These are phyloP conservation scores for Phoenix dactylifera DNA, from an alignment of 176 grass and related monocot species.

Conservation along the genomic window DNA sequence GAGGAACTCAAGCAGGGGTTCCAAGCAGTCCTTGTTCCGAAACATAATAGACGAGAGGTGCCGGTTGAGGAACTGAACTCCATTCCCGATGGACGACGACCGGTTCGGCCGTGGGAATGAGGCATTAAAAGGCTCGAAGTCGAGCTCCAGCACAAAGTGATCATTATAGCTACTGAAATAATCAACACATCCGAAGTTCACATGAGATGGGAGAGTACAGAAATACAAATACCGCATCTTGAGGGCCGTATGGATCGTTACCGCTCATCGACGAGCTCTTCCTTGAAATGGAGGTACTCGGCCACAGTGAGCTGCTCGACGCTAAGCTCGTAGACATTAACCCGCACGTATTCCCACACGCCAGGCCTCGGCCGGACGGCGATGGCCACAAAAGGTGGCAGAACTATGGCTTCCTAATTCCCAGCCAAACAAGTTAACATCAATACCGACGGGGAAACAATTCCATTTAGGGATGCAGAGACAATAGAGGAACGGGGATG, in stretches of 20 bases:
- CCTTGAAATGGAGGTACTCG: slow-evolving; percentile 85
- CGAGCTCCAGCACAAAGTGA: slow-evolving; percentile 67
- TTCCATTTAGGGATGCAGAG: no score
- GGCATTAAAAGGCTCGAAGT: slow-evolving; percentile 94
- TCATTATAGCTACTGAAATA: slow-evolving; percentile 26
- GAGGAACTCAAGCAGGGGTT: slow-evolving; percentile 84
- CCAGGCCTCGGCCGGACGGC: slow-evolving; percentile 88
- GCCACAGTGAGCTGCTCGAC: slow-evolving; percentile 77
- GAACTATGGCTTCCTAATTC: slow-evolving; percentile 83
- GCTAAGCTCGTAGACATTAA: slow-evolving; percentile 87
- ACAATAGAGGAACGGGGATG: background rate
- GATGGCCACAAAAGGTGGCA: slow-evolving; percentile 95
- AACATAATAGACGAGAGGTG: slow-evolving; percentile 96
- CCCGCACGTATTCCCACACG: slow-evolving; percentile 89
- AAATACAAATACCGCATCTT: no score
- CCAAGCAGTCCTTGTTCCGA: slow-evolving; percentile 81
- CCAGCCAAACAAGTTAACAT: background rate
- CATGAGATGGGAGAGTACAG: no score
- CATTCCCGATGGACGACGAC: slow-evolving; percentile 93
- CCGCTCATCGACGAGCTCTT: slow-evolving; percentile 74
- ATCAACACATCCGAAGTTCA: background rate
- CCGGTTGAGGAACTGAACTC: slow-evolving; percentile 87
- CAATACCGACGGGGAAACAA: background rate
- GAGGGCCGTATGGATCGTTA: slow-evolving; percentile 21
- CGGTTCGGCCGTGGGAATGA: slow-evolving; percentile 62